These are phyloP conservation scores for Claviceps maximensis DNA, from an alignment of 2,329 filamentous ascomycete genomes.

Conservation along the genomic window DNA sequence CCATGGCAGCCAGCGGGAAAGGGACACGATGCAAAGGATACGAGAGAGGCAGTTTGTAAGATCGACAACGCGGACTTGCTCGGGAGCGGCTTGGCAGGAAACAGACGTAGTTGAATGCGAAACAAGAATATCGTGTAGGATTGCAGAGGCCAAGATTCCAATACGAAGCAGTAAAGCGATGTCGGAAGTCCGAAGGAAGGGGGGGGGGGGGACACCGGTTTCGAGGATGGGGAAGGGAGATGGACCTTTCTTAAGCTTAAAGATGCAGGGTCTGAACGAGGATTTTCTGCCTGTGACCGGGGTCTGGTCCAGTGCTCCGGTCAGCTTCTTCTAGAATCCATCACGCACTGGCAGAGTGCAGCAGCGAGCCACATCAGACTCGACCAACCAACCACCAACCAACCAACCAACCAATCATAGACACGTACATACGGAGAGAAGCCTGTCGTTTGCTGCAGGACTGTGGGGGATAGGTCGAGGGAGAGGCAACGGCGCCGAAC, in stretches of 20 bases:
- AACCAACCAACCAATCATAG: background rate
- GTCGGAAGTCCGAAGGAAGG: background rate
- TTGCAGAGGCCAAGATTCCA: background rate
- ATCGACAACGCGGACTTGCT: background rate
- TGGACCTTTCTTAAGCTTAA: background rate
- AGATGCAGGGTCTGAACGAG: background rate
- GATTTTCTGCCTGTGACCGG: background rate
- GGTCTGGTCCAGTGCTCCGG: background rate
- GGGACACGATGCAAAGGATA: background rate
- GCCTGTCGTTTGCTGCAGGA: background rate
- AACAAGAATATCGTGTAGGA: background rate
- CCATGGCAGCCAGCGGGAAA: conserved; percentile 16
- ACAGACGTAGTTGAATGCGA: background rate
- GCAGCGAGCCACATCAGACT: background rate
- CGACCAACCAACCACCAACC: background rate
- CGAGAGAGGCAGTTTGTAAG: background rate
- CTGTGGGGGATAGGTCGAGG: background rate
- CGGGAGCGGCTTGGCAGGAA: background rate
- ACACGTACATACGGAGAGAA: background rate
- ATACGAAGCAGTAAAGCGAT: background rate
- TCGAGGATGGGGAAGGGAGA: background rate
- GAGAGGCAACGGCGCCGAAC: background rate
- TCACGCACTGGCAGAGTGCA: background rate
- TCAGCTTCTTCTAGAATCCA: background rate
- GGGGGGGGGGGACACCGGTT: background rate